Conservation (phyloP, 331 rosid species). For the Phaseolus coccineus region DNA sequence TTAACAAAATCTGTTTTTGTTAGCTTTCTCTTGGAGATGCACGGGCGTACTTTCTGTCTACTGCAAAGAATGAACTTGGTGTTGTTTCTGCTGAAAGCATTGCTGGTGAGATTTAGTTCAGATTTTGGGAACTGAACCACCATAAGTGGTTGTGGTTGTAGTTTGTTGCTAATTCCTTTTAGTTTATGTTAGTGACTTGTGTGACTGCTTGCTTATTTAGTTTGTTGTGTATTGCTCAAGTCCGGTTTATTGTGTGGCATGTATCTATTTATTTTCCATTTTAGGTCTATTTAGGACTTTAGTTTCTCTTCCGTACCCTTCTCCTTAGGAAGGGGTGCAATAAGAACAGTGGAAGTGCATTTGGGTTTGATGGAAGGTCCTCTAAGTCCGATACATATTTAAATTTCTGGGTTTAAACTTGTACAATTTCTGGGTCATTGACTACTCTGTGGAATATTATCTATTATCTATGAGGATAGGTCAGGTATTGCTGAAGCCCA, state of each 20-base stretch:
- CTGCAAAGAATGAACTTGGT: constrained; percentile 93
- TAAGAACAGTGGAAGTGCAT: not conserved
- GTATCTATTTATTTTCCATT: not conserved
- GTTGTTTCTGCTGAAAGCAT: constrained; percentile 90
- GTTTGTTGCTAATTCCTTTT: not conserved
- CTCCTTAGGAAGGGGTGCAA: not conserved
- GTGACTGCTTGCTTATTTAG: constrained; percentile 2
- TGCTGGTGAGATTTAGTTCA: constrained; percentile 61
- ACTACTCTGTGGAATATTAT: not conserved
- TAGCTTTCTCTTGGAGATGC: constrained; percentile 97
- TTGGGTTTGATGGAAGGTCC: not conserved
- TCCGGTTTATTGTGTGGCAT: not conserved
- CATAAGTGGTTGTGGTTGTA: constrained; percentile 7
- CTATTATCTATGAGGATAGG: constrained; percentile 18
- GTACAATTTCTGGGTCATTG: not conserved
- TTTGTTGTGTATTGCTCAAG: not conserved
- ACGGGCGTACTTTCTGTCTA: constrained; percentile 84
- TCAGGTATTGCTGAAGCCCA: constrained; percentile 2
- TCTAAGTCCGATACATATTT: not conserved
- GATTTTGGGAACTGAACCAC: constrained; percentile 28
- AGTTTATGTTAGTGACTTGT: constrained; percentile 9
- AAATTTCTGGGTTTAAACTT: not conserved
- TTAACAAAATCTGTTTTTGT: constrained; percentile 30
- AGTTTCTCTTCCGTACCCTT: constrained; percentile 9
- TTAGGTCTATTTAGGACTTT: constrained; percentile 9